These are phyloP conservation scores for Saccharomyces kudriavzevii DNA, from an alignment of 805 yeast genomes.

Conservation along the genomic window DNA sequence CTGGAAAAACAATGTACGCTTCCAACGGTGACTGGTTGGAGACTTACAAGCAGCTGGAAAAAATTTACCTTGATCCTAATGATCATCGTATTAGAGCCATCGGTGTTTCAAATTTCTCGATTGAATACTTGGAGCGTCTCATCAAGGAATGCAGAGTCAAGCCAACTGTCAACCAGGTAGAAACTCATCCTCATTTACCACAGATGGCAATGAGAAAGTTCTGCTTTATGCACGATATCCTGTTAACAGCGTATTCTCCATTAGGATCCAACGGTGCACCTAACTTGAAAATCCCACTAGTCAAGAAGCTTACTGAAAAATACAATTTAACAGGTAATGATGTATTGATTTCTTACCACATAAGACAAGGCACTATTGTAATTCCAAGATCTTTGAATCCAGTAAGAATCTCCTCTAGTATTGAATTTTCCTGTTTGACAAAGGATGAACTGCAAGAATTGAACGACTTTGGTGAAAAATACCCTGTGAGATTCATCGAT, in stretches of 20 bases:
- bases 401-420: constrained; percentile 45
- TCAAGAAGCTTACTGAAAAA: constrained; percentile 48
- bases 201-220: constrained; percentile 50
- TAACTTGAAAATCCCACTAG: constrained; percentile 42
- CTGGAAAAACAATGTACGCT: constrained; percentile 31
- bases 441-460: constrained; percentile 36
- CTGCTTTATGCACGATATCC: constrained; percentile 45
- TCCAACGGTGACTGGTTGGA: constrained; percentile 35
- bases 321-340: constrained; percentile 47
- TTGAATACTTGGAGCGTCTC: constrained; percentile 34
- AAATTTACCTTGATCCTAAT: constrained; percentile 21
- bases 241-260: constrained; percentile 52
- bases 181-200: constrained; percentile 66
- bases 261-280: constrained; percentile 64
- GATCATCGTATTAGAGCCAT: constrained; percentile 44
- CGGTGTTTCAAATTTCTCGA: constrained; percentile 51
- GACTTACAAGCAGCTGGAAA: constrained; percentile 50
- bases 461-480: constrained; percentile 25
- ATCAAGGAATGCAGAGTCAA: constrained; percentile 38
- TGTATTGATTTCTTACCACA: constrained; percentile 55
- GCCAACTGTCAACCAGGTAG: constrained; percentile 55
- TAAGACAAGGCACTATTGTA: constrained; percentile 50
- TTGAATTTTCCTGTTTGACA: constrained; percentile 34
- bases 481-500: constrained; percentile 30
- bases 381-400: constrained; percentile 66